Evolutionary conservation across 139 green algal species (phyloP), one percentile per base, ranked within the genome.

Genomic region (Haematococcus sp.): DNA sequence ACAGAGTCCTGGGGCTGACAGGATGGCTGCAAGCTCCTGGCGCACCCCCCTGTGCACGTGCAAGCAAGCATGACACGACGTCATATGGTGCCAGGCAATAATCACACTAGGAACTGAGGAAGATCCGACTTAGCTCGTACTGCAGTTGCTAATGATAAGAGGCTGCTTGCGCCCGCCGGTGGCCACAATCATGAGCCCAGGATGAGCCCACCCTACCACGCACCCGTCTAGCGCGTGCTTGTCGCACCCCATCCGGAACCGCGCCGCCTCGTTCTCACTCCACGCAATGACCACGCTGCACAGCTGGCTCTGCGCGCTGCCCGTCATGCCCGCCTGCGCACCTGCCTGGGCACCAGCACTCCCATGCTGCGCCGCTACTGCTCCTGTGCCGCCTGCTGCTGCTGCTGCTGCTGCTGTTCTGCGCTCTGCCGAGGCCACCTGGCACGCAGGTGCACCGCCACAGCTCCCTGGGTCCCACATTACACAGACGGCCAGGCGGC

Each of bases 371-470:
- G 58, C 58, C 22, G 58, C 58, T 65, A 9, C 58, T 40, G 23
- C 23, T 65, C 23, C 33, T 33, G n/a, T n/a, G n/a, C 58, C 25
- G 23, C n/a, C 58, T 34, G 58, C 25, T 65, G 23, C n/a, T 13
- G 58, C 2, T 65, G n/a, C 4, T 34, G 23, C 58, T 65, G 58
- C 58, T 34, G 58, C 58, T 65, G 58, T 11, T 65, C n/a, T n/a
- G n/a, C n/a, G n/a, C n/a, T n/a, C n/a, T n/a, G n/a, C n/a, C n/a
- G n/a, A n/a, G n/a, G n/a, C n/a, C n/a, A n/a, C n/a, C n/a, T n/a
- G n/a, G n/a, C n/a, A n/a, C n/a, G n/a, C n/a, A n/a, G n/a, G n/a
- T n/a, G n/a, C n/a, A n/a, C n/a, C n/a, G n/a, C n/a, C n/a, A n/a
- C n/a, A n/a, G n/a, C n/a, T n/a, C n/a, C n/a, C n/a, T n/a, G n/a